phyloP scores from a whole-genome alignment of 257 asterid genomes.

The Galeopsis tetrahit region DNA sequence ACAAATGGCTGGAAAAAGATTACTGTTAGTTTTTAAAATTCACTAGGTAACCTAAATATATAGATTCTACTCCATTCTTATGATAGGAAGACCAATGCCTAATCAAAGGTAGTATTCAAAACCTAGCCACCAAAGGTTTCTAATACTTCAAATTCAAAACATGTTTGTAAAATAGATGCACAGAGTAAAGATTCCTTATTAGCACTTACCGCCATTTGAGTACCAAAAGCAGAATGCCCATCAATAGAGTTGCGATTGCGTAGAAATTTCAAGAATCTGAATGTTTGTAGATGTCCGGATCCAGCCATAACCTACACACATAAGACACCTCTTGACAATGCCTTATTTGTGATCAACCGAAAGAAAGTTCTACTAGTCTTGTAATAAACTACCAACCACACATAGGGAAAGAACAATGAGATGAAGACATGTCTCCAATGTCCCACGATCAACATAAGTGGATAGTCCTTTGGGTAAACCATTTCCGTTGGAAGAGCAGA shows the following conservation, averaged over 20 bases:
- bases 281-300: conserved; percentile 90
- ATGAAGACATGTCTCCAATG: conserved; percentile 95
- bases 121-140: conserved; percentile 8
- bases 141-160: neutral
- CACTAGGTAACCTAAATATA: conserved; percentile 15
- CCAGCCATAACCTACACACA: conserved; percentile 95
- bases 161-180: conserved; percentile 15
- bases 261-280: conserved; percentile 84
- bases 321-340: conserved; percentile 28
- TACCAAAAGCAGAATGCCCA: conserved; percentile 75
- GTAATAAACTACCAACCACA: conserved; percentile 61
- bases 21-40: conserved; percentile 5
- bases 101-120: neutral
- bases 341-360: conserved; percentile 20
- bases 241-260: conserved; percentile 79
- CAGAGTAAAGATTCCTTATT: conserved; percentile 26
- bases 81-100: conserved; percentile 3
- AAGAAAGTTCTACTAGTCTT: neutral
- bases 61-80: conserved; percentile 12
- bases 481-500: conserved; percentile 54
- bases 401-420: conserved; percentile 92
- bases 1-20: neutral
- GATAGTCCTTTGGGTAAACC: conserved; percentile 80
- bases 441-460: conserved; percentile 82
- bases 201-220: conserved; percentile 89